A percentile compares a stretch with the other conserved stretches of the same genome.
Evolutionary conservation across 805 yeast species (phyloP).

Genomic region (Cyberlindnera euphorbiiphila): DNA sequence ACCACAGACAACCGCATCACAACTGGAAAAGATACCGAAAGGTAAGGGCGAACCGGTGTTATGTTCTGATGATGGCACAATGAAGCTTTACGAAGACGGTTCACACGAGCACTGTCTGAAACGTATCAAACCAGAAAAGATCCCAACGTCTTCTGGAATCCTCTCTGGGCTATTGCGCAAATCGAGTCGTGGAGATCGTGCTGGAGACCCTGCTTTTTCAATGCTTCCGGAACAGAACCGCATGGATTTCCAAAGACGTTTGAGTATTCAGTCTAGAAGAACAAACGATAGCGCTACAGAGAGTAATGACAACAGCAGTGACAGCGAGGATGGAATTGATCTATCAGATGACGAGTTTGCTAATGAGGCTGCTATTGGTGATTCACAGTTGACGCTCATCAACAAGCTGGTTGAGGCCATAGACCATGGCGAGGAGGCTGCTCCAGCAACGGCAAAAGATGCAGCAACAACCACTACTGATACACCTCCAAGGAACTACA

Average conservation of each 20-base stretch:
- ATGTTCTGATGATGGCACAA: constrained; percentile 15
- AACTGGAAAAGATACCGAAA: neutral
- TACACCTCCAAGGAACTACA: constrained; percentile 27
- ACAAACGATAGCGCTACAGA: constrained; percentile 22
- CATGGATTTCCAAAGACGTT: constrained; percentile 27
- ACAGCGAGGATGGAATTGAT: constrained; percentile 7
- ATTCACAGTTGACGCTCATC: constrained; percentile 44
- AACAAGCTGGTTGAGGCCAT: constrained; percentile 45
- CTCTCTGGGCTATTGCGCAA: constrained; percentile 25
- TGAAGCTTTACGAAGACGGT: constrained; percentile 23
- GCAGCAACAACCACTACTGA: neutral
- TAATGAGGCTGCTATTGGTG: constrained; percentile 42
- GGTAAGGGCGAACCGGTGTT: neutral
- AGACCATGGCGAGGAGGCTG: constrained; percentile 32
- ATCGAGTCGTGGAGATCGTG: constrained; percentile 11
- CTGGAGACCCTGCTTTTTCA: constrained; percentile 26
- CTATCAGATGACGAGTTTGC: constrained; percentile 14
- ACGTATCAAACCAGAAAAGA: constrained; percentile 24
- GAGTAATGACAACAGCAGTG: constrained; percentile 10
- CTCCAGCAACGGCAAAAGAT: neutral
- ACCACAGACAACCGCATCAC: neutral
- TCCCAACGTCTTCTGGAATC: constrained; percentile 20
- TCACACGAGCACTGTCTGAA: constrained; percentile 26
- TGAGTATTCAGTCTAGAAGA: constrained; percentile 27
- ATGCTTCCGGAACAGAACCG: constrained; percentile 28